These are phyloP conservation scores for Cylindrotheca fusiformis DNA, from an alignment of 108 stramenopile genomes.

Conservation along the genomic window DNA sequence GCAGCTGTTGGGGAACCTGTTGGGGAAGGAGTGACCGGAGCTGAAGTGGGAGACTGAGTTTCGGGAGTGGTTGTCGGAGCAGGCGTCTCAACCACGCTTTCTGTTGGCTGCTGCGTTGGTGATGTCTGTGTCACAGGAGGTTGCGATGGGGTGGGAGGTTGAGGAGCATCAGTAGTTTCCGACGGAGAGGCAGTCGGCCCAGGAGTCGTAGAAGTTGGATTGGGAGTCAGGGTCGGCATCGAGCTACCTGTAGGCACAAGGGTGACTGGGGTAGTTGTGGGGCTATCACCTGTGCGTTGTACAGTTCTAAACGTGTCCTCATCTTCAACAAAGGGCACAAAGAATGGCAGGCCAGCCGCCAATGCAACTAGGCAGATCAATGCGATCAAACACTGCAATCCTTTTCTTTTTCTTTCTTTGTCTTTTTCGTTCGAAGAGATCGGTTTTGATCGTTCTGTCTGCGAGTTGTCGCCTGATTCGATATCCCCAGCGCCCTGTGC, in stretches of 20 bases:
- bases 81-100: not conserved
- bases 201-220: not conserved
- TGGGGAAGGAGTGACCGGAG: not conserved
- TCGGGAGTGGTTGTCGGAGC: not conserved
- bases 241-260: too few relatives aligned
- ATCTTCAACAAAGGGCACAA: not conserved
- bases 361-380: not conserved
- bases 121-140: not conserved
- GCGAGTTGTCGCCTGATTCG: not conserved
- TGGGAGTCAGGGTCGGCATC: not conserved
- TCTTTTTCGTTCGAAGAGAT: not conserved
- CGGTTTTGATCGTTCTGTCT: not conserved
- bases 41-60: not conserved
- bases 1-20: not conserved
- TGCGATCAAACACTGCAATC: not conserved
- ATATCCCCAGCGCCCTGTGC: not conserved
- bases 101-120: not conserved
- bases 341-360: not conserved
- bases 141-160: too few relatives aligned
- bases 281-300: too few relatives aligned
- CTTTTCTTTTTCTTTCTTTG: not conserved
- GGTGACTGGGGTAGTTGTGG: too few relatives aligned
- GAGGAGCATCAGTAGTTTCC: not conserved
- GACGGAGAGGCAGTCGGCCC: conserved; percentile 1
- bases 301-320: too few relatives aligned